phyloP scores from a whole-genome alignment of 2,329 filamentous ascomycete species.

The Pyricularia grisea region DNA sequence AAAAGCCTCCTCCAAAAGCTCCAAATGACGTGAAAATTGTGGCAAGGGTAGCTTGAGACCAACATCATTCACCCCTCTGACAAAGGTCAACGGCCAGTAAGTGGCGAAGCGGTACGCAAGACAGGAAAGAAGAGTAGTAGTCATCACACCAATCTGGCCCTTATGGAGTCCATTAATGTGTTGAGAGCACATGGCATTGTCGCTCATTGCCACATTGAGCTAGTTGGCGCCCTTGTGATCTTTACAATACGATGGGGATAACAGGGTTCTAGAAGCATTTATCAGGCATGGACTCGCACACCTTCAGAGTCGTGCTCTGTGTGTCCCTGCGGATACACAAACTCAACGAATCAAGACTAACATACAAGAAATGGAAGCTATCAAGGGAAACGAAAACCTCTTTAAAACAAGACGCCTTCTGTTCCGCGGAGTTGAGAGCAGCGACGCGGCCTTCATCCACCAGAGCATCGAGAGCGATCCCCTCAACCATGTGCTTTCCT shows the following conservation, averaged over 20 bases:
- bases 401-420: conserved; percentile 27
- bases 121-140: too few species aligned
- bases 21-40: too few species aligned
- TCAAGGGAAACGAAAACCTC: conserved; percentile 1
- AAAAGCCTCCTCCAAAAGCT: too few species aligned
- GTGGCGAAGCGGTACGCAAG: too few species aligned
- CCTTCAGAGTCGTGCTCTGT: too few species aligned
- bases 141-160: too few species aligned
- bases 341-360: too few species aligned
- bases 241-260: not conserved
- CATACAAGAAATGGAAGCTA: not conserved
- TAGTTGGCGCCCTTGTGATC: too few species aligned
- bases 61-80: too few species aligned
- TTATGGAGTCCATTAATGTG: not conserved
- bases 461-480: conserved; percentile 20
- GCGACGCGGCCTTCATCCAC: conserved; percentile 20
- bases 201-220: not conserved
- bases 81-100: too few species aligned
- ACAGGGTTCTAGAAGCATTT: not conserved
- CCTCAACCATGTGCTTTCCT: conserved; percentile 4
- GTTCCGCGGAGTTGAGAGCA: conserved; percentile 24
- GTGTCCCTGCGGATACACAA: too few species aligned
- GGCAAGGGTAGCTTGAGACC: too few species aligned
- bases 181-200: not conserved
- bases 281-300: not conserved